phyloP scores from a whole-genome alignment of 2,329 filamentous ascomycete species.

The Aspergillus sojae region DNA sequence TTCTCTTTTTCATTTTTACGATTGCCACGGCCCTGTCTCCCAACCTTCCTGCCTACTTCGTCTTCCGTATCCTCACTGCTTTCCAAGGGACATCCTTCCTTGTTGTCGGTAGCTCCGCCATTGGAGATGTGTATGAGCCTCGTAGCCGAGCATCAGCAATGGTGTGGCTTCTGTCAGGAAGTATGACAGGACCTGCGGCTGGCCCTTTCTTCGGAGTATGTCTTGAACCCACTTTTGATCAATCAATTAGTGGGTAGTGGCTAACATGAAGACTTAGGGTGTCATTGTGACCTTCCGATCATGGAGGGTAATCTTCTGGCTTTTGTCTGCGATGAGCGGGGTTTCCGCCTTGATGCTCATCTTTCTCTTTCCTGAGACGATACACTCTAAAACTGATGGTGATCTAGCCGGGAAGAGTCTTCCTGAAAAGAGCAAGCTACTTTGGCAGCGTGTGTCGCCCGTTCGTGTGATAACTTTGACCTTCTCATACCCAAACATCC shows the following conservation, averaged over 20 bases:
- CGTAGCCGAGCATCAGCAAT: conserved; percentile 72
- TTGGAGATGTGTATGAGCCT: conserved; percentile 68
- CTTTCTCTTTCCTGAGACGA: conserved; percentile 73
- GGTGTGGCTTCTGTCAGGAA: conserved; percentile 73
- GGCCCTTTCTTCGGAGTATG: conserved; percentile 51
- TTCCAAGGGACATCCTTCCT: conserved; percentile 76
- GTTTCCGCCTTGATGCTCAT: conserved; percentile 61
- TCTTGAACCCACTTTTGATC: neutral
- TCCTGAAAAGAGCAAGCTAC: conserved; percentile 53
- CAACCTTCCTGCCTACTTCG: conserved; percentile 70
- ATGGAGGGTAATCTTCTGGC: conserved; percentile 78
- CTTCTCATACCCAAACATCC: conserved; percentile 70
- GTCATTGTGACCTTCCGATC: conserved; percentile 74
- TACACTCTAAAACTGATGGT: conserved; percentile 64
- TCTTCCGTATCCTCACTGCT: conserved; percentile 73
- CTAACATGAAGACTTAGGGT: conserved; percentile 54
- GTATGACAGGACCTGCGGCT: conserved; percentile 70
- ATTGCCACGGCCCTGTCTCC: conserved; percentile 72
- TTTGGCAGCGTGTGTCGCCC: conserved; percentile 69
- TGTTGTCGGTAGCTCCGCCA: conserved; percentile 69
- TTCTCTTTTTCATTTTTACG: conserved; percentile 69
- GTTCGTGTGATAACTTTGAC: conserved; percentile 62
- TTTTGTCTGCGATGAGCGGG: conserved; percentile 70
- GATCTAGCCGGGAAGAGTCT: conserved; percentile 61
- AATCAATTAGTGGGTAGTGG: neutral